These are phyloP conservation scores for Boletales sp. DNA, from an alignment of 768 basidiomycete species.

Conservation along the genomic window DNA sequence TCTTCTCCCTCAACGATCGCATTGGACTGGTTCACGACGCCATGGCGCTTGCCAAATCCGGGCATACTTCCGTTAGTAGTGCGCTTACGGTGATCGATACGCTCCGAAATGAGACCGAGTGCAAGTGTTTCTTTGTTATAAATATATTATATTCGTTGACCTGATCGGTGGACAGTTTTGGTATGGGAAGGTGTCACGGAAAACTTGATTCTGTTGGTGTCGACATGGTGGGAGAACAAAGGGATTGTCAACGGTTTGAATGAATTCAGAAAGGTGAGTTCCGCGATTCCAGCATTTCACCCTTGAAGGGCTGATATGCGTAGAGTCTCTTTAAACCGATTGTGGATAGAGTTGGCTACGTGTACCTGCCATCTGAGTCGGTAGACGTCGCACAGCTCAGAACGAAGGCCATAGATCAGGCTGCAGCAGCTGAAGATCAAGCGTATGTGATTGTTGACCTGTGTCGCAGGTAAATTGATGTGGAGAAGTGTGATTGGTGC, in stretches of 20 bases:
- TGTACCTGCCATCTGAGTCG: slow-evolving; percentile 62
- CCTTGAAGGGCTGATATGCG: not conserved
- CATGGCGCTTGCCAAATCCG: slow-evolving; percentile 76
- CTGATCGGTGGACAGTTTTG: slow-evolving; percentile 47
- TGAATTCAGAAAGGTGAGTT: slow-evolving; percentile 54
- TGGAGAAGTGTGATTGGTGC: slow-evolving; percentile 65
- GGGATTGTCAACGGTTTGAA: slow-evolving; percentile 52
- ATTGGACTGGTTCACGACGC: slow-evolving; percentile 87
- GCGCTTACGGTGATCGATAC: slow-evolving; percentile 69
- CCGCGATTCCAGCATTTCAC: not conserved
- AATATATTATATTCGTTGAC: not conserved
- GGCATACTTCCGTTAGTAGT: slow-evolving; percentile 71
- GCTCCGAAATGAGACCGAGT: slow-evolving; percentile 73
- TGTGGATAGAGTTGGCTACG: slow-evolving; percentile 75
- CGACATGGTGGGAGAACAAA: slow-evolving; percentile 82
- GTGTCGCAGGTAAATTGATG: not conserved
- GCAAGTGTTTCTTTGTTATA: slow-evolving; percentile 37
- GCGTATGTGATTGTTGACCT: slow-evolving; percentile 22
- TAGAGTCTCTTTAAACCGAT: slow-evolving; percentile 71
- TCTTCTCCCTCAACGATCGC: slow-evolving; percentile 80
- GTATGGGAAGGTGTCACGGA: slow-evolving; percentile 74
- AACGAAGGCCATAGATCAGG: slow-evolving; percentile 63
- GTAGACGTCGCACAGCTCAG: slow-evolving; percentile 69
- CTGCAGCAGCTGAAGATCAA: slow-evolving; percentile 45
- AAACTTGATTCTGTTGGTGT: slow-evolving; percentile 50